A percentile compares a stretch with the other conserved stretches of the same genome.
These are phyloP conservation scores for Phoenix dactylifera DNA, from an alignment of 176 grass and related monocot genomes.

Conservation along the genomic window DNA sequence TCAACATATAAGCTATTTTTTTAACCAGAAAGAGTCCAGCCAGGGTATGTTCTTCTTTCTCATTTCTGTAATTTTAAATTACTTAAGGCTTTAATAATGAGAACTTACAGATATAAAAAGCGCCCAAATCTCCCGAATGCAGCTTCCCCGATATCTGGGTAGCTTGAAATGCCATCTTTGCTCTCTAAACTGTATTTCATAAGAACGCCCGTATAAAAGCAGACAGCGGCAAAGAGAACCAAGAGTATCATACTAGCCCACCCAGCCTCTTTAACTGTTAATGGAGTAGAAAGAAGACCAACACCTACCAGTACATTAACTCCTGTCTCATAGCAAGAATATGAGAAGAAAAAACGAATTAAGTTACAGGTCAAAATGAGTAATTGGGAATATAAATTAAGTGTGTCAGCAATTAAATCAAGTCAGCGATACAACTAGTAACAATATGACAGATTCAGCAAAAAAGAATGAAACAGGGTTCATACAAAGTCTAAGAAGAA, in stretches of 20 bases:
- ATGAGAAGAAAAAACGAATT: not conserved
- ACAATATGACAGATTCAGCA: too few relatives aligned
- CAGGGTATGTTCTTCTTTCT: not conserved
- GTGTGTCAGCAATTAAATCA: too few relatives aligned
- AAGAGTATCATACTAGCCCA: constrained; percentile 64
- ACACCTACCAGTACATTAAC: constrained; percentile 80
- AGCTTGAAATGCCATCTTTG: constrained; percentile 77
- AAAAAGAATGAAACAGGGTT: too few relatives aligned
- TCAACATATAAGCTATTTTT: too few relatives aligned
- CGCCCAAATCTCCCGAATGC: constrained; percentile 83
- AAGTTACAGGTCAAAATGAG: not conserved
- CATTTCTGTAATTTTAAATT: not conserved
- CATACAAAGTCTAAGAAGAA: too few relatives aligned
- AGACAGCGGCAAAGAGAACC: constrained; percentile 47
- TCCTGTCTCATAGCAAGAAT: constrained; percentile 32
- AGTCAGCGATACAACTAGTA: too few relatives aligned
- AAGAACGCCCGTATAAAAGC: constrained; percentile 80
- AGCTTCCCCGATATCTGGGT: constrained; percentile 95
- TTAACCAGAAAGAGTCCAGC: too few relatives aligned
- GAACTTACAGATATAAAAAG: constrained; percentile 68
- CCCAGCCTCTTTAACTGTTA: constrained; percentile 73
- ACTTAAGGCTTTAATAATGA: constrained; percentile 5
- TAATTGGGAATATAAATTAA: not conserved
- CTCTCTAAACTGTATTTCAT: constrained; percentile 81
- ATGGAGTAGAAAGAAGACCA: constrained; percentile 83